Evolutionary conservation across 2,329 filamentous ascomycete genomes (phyloP), one percentile per base, ranked within the genome.

Genomic region (Thermochaetoides dissita): DNA sequence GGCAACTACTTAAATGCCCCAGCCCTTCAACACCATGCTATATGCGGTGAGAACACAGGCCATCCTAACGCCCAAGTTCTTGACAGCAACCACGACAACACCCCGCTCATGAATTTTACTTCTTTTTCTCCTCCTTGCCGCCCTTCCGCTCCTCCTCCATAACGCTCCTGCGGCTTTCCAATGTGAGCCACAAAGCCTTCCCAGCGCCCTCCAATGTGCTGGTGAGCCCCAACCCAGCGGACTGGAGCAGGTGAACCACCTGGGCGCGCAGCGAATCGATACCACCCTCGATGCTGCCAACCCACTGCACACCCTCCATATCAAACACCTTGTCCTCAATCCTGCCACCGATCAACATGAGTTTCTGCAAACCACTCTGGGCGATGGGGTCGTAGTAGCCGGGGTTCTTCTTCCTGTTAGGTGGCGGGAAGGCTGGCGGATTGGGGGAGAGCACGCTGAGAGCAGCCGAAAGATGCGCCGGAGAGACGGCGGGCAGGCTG

Each of bases 321-420:
- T 95, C 88, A 55, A 94, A 88, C 30, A 86, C 76, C 60, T 78
- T 81, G 48, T 84, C 84, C 57, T 98, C 91, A 30, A 95, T 74
- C 40, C 91, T 72, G 10, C 88, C 88, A 41, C 87, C 91, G 10
- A 98, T 65, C 31, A 98, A 64, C 59, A 94, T 69, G 49, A 98
- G 64, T 65, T 98, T 98, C 55, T 86, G 78, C 52, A 98, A 60
- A 7, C 84, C 91, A 49, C 67, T 75, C 62, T 95, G 88, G 42
- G 89, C 84, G 2, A 71, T 61, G 0, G 76, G 71, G 43, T 95
- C 89, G 59, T 94, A 74, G 63, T 87, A 94, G 9, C 79, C 79
- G 0, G 89, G 87, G 54, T 74, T 85, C 53, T 76, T 79, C 60
- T 73, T 81, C 46, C 85, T 73, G 40, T 75, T 76, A 1, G 89